Percentiles rank a stretch among this genome's conserved stretches.
Evolutionary conservation across 1,284 basidiomycete genomes (phyloP).

Genomic region (Hymenochaete sp.): DNA sequence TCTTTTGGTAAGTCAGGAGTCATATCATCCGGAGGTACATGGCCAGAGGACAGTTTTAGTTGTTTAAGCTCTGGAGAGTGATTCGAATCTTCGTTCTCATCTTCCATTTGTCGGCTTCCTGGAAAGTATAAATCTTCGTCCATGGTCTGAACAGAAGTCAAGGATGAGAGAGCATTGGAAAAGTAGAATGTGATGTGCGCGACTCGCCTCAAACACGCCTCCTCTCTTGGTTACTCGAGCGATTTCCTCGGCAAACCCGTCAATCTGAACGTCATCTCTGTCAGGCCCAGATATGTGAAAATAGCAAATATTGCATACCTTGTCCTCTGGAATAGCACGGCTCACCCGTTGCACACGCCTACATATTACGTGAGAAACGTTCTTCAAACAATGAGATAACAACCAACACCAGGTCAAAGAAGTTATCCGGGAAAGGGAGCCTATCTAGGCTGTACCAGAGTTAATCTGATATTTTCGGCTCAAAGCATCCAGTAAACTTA

Average conservation of each 20-base stretch:
- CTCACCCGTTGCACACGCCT: conserved; percentile 62
- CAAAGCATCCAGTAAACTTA: conserved; percentile 22
- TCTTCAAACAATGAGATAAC: background rate
- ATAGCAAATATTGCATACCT: conserved; percentile 32
- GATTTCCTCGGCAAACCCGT: conserved; percentile 43
- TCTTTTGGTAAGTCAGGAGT: too few species aligned
- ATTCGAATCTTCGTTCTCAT: conserved; percentile 5
- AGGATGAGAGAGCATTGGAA: background rate
- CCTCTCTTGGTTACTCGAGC: conserved; percentile 60
- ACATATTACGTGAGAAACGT: background rate
- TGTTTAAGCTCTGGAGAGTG: background rate
- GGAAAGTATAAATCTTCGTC: conserved; percentile 68
- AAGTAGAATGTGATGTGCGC: background rate
- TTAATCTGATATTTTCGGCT: conserved; percentile 10
- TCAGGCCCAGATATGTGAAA: conserved; percentile 2
- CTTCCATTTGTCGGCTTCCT: conserved; percentile 32
- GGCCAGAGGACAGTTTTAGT: too few species aligned
- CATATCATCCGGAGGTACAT: too few species aligned
- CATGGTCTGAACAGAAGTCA: conserved; percentile 36
- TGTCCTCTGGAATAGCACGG: conserved; percentile 63
- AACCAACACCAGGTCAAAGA: conserved; percentile 66
- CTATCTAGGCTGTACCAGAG: conserved; percentile 42
- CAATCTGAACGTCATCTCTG: conserved; percentile 38
- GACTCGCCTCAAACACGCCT: conserved; percentile 50
- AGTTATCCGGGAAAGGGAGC: conserved; percentile 57